These are phyloP conservation scores for Rhizophagus sp. DNA, from an alignment of 192 early-diverging fungal species.

Conservation along the genomic window DNA sequence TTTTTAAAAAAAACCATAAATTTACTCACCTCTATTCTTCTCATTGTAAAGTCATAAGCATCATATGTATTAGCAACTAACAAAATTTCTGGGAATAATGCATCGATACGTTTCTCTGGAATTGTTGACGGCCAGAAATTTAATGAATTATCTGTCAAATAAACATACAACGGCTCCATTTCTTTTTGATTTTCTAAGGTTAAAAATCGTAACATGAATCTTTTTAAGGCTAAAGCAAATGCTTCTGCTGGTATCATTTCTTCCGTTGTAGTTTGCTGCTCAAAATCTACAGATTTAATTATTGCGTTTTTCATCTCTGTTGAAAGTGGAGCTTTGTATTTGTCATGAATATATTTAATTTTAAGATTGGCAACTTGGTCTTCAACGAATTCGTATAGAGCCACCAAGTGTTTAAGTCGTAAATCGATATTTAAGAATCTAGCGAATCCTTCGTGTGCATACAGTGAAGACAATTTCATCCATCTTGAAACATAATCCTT, in stretches of 20 bases:
- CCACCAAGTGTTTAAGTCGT: constrained; percentile 19
- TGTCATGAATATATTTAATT: background rate
- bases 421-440: background rate
- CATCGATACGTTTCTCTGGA: background rate
- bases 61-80: constrained; percentile 7
- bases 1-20: no score
- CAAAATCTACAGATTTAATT: no score
- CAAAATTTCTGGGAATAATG: background rate
- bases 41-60: background rate
- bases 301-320: no score
- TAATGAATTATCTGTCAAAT: background rate
- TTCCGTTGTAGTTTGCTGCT: no score
- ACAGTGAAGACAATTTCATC: constrained; percentile 15
- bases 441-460: background rate
- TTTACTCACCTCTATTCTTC: background rate
- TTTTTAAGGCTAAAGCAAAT: constrained; percentile 24
- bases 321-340: background rate
- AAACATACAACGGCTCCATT: background rate
- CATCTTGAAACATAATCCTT: constrained; percentile 27
- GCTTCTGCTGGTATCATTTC: constrained; percentile 20
- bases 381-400: background rate
- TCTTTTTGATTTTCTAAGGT: constrained; percentile 5
- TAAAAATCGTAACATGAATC: constrained; percentile 29
- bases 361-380: background rate
- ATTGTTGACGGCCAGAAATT: constrained; percentile 9